Percentiles rank a stretch among this genome's conserved stretches.
phyloP scores from a whole-genome alignment of 2,329 filamentous ascomycete species.

The Exophiala aquamarina region DNA sequence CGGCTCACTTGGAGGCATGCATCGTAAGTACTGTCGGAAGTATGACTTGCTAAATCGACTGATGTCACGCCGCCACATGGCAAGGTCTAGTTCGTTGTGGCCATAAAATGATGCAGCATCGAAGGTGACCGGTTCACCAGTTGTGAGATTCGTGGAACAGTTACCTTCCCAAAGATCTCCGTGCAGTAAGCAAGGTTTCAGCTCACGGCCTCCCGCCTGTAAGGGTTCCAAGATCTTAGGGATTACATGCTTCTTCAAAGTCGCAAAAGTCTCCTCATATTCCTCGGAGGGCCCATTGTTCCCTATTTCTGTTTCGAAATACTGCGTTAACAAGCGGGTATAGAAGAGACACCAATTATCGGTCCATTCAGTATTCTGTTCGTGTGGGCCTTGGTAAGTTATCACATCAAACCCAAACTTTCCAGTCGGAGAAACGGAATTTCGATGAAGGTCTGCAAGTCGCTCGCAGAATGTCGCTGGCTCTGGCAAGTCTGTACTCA shows the following conservation, averaged over 20 bases:
- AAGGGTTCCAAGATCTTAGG: constrained; percentile 32
- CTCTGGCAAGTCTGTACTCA: constrained; percentile 31
- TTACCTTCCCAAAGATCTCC: constrained; percentile 47
- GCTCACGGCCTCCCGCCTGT: constrained; percentile 26
- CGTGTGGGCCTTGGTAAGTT: constrained; percentile 34
- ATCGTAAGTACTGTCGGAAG: constrained; percentile 10
- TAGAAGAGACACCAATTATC: constrained; percentile 43
- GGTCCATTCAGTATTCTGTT: constrained; percentile 36
- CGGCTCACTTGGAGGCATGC: constrained; percentile 20
- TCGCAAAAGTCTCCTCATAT: constrained; percentile 28
- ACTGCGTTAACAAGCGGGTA: constrained; percentile 33
- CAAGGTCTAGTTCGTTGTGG: constrained; percentile 37
- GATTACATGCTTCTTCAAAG: constrained; percentile 31
- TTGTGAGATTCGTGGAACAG: constrained; percentile 33
- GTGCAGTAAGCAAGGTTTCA: constrained; percentile 38
- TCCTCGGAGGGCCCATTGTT: constrained; percentile 35
- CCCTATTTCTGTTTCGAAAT: constrained; percentile 32
- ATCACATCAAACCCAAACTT: constrained; percentile 39
- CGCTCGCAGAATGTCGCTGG: constrained; percentile 26
- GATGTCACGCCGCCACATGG: constrained; percentile 19
- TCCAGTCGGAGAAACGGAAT: constrained; percentile 34
- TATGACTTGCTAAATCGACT: constrained; percentile 14
- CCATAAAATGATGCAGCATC: constrained; percentile 41
- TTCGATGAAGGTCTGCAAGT: constrained; percentile 34
- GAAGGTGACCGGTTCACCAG: constrained; percentile 35